phyloP scores from a whole-genome alignment of 306 rosid genomes.

The Carpinus viminea region DNA sequence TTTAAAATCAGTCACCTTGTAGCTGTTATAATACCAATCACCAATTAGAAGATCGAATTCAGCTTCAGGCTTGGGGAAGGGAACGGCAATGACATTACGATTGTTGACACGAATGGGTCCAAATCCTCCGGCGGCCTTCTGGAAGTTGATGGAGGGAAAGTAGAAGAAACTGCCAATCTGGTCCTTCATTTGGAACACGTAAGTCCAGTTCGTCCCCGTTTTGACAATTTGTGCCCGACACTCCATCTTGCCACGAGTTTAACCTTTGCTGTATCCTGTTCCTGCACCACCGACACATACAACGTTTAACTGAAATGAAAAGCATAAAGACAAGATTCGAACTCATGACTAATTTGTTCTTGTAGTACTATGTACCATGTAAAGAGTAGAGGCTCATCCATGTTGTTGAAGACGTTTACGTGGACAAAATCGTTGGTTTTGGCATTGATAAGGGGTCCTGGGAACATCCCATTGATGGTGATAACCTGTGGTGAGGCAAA shows the following conservation, averaged over 20 bases:
- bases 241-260: slow-evolving; percentile 97
- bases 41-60: slow-evolving; percentile 81
- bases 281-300: slow-evolving; percentile 39
- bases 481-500: slow-evolving; percentile 47
- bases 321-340: too few relatives aligned
- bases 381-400: slow-evolving; percentile 74
- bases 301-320: not conserved
- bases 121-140: slow-evolving; percentile 78
- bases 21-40: slow-evolving; percentile 67
- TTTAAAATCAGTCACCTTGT: slow-evolving; percentile 49
- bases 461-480: slow-evolving; percentile 77
- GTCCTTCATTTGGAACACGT: slow-evolving; percentile 67
- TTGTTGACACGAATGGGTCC: slow-evolving; percentile 72
- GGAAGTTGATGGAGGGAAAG: slow-evolving; percentile 80
- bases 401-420: slow-evolving; percentile 62
- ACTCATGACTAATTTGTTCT: too few relatives aligned
- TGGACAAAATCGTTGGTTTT: slow-evolving; percentile 65
- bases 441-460: slow-evolving; percentile 78
- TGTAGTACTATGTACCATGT: slow-evolving; percentile 46
- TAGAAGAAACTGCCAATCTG: slow-evolving; percentile 88
- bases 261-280: slow-evolving; percentile 87
- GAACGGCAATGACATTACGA: slow-evolving; percentile 52
- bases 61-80: slow-evolving; percentile 73
- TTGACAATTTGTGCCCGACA: slow-evolving; percentile 86
- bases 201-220: slow-evolving; percentile 71